phyloP scores from a whole-genome alignment of 164 flowering plant genomes.

The Chimonanthus salicifolius region DNA sequence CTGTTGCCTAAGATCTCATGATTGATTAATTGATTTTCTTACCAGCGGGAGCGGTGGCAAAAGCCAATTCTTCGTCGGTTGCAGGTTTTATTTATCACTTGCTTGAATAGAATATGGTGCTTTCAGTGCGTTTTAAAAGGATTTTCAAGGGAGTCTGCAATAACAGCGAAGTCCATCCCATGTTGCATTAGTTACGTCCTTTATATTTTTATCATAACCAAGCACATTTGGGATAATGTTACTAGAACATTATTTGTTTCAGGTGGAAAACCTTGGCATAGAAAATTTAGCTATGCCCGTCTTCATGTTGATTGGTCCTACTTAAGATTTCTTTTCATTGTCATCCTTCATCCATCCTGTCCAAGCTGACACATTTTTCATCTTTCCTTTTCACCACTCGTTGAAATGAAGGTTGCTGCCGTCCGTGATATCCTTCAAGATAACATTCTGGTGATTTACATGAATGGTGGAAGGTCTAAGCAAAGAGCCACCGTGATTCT shows the following conservation, averaged over 20 bases:
- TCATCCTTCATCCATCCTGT: too few relatives aligned
- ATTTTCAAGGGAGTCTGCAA: not conserved
- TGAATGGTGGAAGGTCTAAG: too few relatives aligned
- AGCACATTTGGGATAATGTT: not conserved
- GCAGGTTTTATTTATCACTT: conserved; percentile 52
- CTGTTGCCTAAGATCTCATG: not conserved
- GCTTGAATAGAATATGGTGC: not conserved
- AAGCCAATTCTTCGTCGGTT: conserved; percentile 89
- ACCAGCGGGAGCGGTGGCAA: conserved; percentile 93
- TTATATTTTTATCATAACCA: not conserved
- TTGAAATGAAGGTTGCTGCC: too few relatives aligned
- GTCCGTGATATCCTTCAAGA: too few relatives aligned
- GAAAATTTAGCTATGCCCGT: not conserved
- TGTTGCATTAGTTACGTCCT: not conserved
- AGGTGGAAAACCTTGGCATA: too few relatives aligned
- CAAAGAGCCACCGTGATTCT: too few relatives aligned
- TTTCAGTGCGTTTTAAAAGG: not conserved
- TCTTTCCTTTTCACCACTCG: too few relatives aligned
- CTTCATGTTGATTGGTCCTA: not conserved
- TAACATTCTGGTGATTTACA: too few relatives aligned
- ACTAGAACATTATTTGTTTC: not conserved
- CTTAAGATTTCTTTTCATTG: not conserved
- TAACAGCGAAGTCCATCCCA: not conserved
- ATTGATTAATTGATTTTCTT: conserved; percentile 4
- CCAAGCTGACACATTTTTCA: too few relatives aligned